phyloP scores from a whole-genome alignment of 495 filamentous ascomycete genomes.

The Gamarada debralockiae region DNA sequence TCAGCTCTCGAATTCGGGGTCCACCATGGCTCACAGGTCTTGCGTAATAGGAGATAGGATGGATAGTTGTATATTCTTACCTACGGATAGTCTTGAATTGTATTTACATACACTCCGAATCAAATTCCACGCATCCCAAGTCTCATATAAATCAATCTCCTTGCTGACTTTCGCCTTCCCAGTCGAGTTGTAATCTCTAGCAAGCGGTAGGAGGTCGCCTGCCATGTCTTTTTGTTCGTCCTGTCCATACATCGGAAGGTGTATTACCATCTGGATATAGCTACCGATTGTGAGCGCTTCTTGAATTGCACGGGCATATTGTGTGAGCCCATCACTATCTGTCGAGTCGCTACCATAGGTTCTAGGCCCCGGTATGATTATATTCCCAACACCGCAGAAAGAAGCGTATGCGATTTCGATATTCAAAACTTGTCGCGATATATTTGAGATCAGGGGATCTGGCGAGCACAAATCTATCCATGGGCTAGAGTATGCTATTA shows the following conservation, averaged over 20 bases:
- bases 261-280: conserved; percentile 76
- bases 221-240: conserved; percentile 45
- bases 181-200: conserved; percentile 33
- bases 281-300: conserved; percentile 69
- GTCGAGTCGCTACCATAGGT: conserved; percentile 36
- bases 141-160: conserved; percentile 62
- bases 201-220: conserved; percentile 55
- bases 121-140: conserved; percentile 93
- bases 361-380: conserved; percentile 75
- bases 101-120: conserved; percentile 88
- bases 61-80: conserved; percentile 53
- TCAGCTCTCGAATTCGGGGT: conserved; percentile 12
- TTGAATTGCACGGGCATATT: conserved; percentile 82
- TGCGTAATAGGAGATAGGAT: conserved; percentile 14
- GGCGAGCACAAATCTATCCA: conserved; percentile 90
- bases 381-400: conserved; percentile 83
- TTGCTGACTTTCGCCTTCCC: conserved; percentile 19
- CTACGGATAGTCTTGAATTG: conserved; percentile 72
- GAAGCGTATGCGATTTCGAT: conserved; percentile 90
- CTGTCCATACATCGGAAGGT: conserved; percentile 73
- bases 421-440: conserved; percentile 85
- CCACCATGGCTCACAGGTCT: conserved; percentile 10
- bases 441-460: conserved; percentile 72
- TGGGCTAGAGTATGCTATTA: conserved; percentile 70
- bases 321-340: conserved; percentile 40